Conservation (phyloP, 768 basidiomycete species). For the Mrakia frigida region DNA sequence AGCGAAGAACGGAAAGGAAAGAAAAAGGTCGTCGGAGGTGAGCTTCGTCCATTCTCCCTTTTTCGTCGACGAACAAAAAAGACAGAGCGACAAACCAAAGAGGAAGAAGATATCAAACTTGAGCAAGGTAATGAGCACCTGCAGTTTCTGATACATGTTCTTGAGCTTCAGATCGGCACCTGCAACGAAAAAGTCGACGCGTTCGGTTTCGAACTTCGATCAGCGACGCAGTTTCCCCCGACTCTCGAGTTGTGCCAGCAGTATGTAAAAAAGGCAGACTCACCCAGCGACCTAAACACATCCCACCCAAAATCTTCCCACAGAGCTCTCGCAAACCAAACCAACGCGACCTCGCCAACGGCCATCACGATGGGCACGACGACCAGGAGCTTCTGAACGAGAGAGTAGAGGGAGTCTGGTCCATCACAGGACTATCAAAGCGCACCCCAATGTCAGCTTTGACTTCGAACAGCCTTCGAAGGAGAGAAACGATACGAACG, state of each 20-base stretch:
- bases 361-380: slow-evolving; percentile 8
- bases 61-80: background rate
- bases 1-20: background rate
- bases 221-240: background rate
- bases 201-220: background rate
- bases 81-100: background rate
- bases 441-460: too few species aligned
- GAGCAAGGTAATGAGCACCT: slow-evolving; percentile 1
- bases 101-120: slow-evolving; percentile 21
- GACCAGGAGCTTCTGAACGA: slow-evolving; percentile 9
- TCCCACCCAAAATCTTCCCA: slow-evolving; percentile 1
- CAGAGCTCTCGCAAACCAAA: background rate
- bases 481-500: background rate
- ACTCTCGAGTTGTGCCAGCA: background rate
- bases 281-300: background rate
- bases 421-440: slow-evolving; percentile 10
- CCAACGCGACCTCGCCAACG: background rate
- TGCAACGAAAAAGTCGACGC: background rate
- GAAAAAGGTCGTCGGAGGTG: background rate
- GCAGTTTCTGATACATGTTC: background rate
- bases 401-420: slow-evolving; percentile 1
- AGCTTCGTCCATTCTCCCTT: background rate
- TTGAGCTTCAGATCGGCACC: background rate
- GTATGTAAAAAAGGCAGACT: background rate
- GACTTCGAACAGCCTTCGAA: too few species aligned